Conservation (phyloP, 495 filamentous ascomycete species). For the Cercophora scortea region DNA sequence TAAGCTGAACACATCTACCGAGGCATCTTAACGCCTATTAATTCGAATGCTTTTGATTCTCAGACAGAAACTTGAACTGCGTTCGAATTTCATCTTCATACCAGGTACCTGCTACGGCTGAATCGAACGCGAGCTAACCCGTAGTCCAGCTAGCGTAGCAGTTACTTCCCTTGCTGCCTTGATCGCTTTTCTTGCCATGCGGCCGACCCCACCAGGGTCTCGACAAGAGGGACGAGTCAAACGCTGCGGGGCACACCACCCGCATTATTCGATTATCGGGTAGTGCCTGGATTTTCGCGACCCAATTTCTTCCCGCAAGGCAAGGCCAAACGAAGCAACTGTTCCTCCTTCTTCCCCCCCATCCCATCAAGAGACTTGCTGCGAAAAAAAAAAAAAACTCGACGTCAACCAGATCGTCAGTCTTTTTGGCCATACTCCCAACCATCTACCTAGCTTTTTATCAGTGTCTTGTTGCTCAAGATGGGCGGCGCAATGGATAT, state of each 20-base stretch:
- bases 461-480: constrained; percentile 3
- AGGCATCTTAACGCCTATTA: no score
- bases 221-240: neutral
- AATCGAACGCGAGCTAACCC: no score
- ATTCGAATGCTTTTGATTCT: no score
- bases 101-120: no score
- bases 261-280: constrained; percentile 1
- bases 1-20: no score
- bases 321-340: neutral
- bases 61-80: no score
- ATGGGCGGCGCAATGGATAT: constrained; percentile 40
- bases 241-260: neutral
- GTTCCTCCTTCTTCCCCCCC: neutral
- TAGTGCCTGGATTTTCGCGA: constrained; percentile 5
- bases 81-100: no score
- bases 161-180: no score
- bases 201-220: neutral
- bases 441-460: neutral
- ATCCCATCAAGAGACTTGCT: neutral
- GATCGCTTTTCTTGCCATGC: no score
- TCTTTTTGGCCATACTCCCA: neutral
- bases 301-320: constrained; percentile 9
- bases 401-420: no score
- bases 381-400: no score
- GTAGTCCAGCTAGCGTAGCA: no score